phyloP scores from a whole-genome alignment of 306 rosid species.

The Citrullus colocynthis region DNA sequence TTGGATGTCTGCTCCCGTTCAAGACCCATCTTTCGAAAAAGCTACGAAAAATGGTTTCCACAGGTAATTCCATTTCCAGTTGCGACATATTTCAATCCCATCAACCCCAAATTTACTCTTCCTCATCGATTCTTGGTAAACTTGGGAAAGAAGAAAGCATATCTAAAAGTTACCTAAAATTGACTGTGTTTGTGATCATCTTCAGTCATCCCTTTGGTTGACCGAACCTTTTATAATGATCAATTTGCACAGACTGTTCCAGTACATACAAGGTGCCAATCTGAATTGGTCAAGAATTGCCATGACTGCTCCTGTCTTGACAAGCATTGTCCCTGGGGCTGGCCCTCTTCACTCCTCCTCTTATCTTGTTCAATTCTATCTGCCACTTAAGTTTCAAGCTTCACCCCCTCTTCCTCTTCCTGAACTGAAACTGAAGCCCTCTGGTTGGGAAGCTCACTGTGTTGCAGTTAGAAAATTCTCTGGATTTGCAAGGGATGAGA shows the following conservation, averaged over 20 bases:
- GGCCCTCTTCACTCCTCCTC: constrained; percentile 65
- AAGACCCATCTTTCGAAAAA: constrained; percentile 34
- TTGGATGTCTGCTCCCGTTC: constrained; percentile 54
- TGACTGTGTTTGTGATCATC: not conserved
- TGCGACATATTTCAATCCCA: not conserved
- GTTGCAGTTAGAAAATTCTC: constrained; percentile 60
- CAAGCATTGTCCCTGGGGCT: constrained; percentile 46
- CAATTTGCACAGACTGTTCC: constrained; percentile 45
- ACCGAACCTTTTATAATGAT: not conserved
- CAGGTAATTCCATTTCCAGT: constrained; percentile 19
- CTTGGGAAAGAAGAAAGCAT: not conserved
- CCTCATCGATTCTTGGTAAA: not conserved
- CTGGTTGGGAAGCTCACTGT: constrained; percentile 28
- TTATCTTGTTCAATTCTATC: constrained; percentile 38
- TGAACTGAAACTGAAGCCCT: constrained; percentile 37
- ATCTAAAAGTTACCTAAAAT: not conserved
- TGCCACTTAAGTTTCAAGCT: constrained; percentile 55
- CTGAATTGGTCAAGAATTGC: constrained; percentile 65
- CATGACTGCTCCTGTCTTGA: constrained; percentile 55
- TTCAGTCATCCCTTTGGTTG: not conserved
- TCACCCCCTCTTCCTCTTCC: constrained; percentile 65
- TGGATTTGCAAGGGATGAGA: constrained; percentile 52
- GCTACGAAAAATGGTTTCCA: constrained; percentile 65
- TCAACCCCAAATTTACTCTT: not conserved
- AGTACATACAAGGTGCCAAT: constrained; percentile 74